phyloP scores from a whole-genome alignment of 2,329 filamentous ascomycete species.

The Calonectria naviculata region DNA sequence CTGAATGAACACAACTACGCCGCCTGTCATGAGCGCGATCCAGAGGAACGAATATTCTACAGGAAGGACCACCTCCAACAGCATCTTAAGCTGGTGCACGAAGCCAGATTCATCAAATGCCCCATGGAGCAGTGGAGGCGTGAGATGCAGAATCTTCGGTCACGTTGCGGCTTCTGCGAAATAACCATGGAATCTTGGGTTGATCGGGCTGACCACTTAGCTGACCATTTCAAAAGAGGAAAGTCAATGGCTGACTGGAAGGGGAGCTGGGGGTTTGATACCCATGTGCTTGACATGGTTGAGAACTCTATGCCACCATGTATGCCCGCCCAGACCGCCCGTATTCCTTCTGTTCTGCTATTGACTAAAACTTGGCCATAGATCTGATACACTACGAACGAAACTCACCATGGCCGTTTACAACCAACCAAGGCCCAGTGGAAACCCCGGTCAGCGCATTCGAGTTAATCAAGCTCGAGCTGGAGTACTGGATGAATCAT shows the following conservation, averaged over 20 bases:
- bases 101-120: slow-evolving; percentile 51
- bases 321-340: slow-evolving; percentile 28
- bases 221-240: slow-evolving; percentile 54
- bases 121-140: slow-evolving; percentile 58
- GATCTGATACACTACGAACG: slow-evolving; percentile 53
- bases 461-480: slow-evolving; percentile 46
- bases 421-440: slow-evolving; percentile 26
- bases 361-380: too few species aligned
- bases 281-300: slow-evolving; percentile 46
- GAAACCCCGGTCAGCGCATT: slow-evolving; percentile 41
- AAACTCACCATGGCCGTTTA: slow-evolving; percentile 47
- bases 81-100: slow-evolving; percentile 55
- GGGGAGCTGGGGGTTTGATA: slow-evolving; percentile 55
- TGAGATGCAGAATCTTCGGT: slow-evolving; percentile 47
- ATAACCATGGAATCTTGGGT: slow-evolving; percentile 50
- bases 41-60: slow-evolving; percentile 52
- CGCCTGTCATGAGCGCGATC: slow-evolving; percentile 54
- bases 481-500: slow-evolving; percentile 39
- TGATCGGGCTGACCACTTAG: slow-evolving; percentile 51
- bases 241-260: slow-evolving; percentile 57
- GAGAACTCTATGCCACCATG: slow-evolving; percentile 56
- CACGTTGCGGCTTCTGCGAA: slow-evolving; percentile 55
- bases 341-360: too few species aligned
- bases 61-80: slow-evolving; percentile 57
- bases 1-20: slow-evolving; percentile 51